Evolutionary conservation across 176 grass and related monocot genomes (phyloP).

Genomic region (Neostapfia colusana): DNA sequence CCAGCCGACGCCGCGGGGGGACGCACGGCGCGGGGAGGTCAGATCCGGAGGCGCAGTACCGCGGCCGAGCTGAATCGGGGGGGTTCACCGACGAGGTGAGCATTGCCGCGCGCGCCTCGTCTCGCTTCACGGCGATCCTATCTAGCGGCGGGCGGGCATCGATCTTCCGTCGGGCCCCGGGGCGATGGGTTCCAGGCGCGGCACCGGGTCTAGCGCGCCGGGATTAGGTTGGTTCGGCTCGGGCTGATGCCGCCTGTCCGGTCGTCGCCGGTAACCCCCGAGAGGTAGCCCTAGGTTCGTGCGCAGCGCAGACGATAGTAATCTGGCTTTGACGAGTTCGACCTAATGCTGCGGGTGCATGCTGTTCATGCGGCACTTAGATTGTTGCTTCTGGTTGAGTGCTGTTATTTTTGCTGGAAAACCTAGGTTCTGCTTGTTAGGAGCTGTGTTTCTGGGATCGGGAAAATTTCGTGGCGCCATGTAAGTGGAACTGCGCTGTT

Average conservation of each 20-base stretch:
- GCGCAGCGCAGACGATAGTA: neutral
- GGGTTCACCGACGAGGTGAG: constrained; percentile 19
- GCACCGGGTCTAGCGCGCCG: no score
- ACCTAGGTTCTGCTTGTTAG: no score
- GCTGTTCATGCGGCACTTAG: no score
- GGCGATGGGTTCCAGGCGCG: neutral
- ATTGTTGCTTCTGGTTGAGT: no score
- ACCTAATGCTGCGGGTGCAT: constrained; percentile 6
- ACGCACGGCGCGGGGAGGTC: neutral
- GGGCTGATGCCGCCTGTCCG: neutral
- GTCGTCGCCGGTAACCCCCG: neutral
- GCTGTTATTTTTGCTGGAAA: no score
- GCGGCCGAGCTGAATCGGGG: constrained; percentile 3
- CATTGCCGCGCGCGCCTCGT: constrained; percentile 24
- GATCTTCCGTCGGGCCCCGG: neutral
- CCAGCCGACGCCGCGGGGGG: neutral
- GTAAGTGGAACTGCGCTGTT: neutral
- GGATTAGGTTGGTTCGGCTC: neutral
- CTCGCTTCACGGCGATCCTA: constrained; percentile 25
- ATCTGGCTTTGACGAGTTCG: neutral
- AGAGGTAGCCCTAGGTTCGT: neutral
- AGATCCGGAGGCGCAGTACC: constrained; percentile 33
- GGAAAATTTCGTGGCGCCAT: no score
- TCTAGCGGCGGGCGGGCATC: neutral
- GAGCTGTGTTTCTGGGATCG: no score